Evolutionary conservation across 2,329 filamentous ascomycete species (phyloP), one percentile per base, ranked within the genome.

Genomic region (Alternaria ethzedia): DNA sequence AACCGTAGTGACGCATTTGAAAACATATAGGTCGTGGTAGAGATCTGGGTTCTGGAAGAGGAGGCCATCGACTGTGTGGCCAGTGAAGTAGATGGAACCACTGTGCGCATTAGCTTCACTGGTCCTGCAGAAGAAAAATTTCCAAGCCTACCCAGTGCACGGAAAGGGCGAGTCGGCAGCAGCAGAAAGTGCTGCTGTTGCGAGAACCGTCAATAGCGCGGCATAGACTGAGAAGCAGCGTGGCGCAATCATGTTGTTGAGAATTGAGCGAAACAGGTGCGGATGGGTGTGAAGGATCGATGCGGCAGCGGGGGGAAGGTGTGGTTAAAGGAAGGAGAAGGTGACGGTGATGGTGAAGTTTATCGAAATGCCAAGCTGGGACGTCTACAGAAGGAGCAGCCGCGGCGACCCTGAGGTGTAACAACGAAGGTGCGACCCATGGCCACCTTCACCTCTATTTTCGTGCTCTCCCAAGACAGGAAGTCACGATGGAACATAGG

Each of bases 11-110:
- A 74, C 57, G 44, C 73, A 77, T 55, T 70, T 75, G 64, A 65
- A 72, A 21, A 71, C 70, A 47, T 70, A 67, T 41, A 78, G 57
- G 36, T 77, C 74, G 32, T 73, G 73, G 49, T 67, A 70, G 44
- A 78, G 67, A 26, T 76, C 70, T 3, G 75, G 74, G 25, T 70
- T 75, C 43, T 75, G 72, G 58, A 70, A 78, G 23, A 78, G 67
- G 1, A 76, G 54, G 44, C 58, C 63, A 47, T 77, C 75, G 30
- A 67, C 65, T 17, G 72, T 72, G 30, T 76, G 71, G 1, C 73
- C 75, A 28, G 61, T 65, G 63, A 75, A 74, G 64, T 76, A 76
- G 32, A 76, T 59, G 8, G 70, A 69, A 36, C 74, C 74, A 44
- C 73, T 76, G 20, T n/a, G n/a, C 32, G 41, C 30, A 32, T 68